Conservation (phyloP, 2,329 filamentous ascomycete species). For the Chaetomium sp. region DNA sequence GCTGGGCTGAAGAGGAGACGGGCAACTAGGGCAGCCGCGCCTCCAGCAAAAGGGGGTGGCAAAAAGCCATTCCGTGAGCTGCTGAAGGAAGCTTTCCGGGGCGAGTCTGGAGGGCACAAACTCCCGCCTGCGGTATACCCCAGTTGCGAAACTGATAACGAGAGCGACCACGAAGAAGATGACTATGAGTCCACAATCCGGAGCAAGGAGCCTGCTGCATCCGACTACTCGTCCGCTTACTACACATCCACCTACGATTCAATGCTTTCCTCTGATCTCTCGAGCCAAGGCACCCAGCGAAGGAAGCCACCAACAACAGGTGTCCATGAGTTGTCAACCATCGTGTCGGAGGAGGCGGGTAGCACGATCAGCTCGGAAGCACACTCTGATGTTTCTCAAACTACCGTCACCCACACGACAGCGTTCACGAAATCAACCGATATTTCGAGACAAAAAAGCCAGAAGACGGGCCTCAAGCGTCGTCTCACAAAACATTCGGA, state of each 20-base stretch:
- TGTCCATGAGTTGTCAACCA: conserved; percentile 59
- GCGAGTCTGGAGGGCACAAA: conserved; percentile 57
- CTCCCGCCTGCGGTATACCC: conserved; percentile 52
- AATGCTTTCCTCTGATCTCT: conserved; percentile 34
- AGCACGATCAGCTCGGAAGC: conserved; percentile 52
- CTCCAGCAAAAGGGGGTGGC: conserved; percentile 49
- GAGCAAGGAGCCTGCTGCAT: conserved; percentile 39
- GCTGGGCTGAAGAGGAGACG: conserved; percentile 56
- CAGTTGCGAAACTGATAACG: conserved; percentile 42
- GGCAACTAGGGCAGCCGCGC: conserved; percentile 55
- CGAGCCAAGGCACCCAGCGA: conserved; percentile 32
- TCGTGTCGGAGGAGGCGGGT: conserved; percentile 55
- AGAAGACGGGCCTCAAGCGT: conserved; percentile 63
- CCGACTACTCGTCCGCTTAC: conserved; percentile 35
- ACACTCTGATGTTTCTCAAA: conserved; percentile 53
- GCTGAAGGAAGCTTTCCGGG: conserved; percentile 63
- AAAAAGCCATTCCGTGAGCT: conserved; percentile 60
- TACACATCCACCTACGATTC: conserved; percentile 39
- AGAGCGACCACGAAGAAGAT: conserved; percentile 31
- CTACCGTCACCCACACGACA: conserved; percentile 57
- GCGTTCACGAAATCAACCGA: conserved; percentile 51
- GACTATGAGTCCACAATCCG: conserved; percentile 38
- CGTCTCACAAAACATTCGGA: conserved; percentile 90
- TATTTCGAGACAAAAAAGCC: conserved; percentile 50
- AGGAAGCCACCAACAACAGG: conserved; percentile 56